Percentiles rank a stretch among this genome's conserved stretches.
Evolutionary conservation across 805 yeast genomes (phyloP).

Genomic region (Debaryomyces hansenii): DNA sequence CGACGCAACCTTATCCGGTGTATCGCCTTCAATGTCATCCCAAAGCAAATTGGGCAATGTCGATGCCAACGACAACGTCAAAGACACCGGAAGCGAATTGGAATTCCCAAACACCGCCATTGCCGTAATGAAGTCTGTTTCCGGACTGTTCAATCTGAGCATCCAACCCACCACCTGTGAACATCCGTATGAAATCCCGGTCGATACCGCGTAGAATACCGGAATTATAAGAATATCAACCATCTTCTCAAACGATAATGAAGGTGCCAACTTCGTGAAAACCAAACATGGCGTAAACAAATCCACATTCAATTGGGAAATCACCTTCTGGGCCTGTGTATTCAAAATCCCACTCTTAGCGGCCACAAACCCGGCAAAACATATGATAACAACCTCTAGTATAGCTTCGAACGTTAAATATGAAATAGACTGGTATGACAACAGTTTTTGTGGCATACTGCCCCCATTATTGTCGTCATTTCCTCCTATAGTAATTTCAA

Average conservation of each 20-base stretch:
- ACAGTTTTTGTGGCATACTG: slow-evolving; percentile 8
- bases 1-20: slow-evolving; percentile 68
- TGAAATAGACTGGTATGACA: slow-evolving; percentile 46
- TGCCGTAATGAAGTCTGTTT: slow-evolving; percentile 89
- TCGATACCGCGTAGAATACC: slow-evolving; percentile 76
- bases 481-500: no score
- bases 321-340: slow-evolving; percentile 71
- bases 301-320: slow-evolving; percentile 81
- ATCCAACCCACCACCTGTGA: slow-evolving; percentile 56
- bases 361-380: slow-evolving; percentile 83
- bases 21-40: slow-evolving; percentile 69
- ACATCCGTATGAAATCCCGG: slow-evolving; percentile 67
- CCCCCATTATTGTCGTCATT: no score
- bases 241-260: slow-evolving; percentile 72
- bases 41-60: slow-evolving; percentile 74
- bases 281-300: slow-evolving; percentile 94
- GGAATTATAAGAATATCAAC: slow-evolving; percentile 84
- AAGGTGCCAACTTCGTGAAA: slow-evolving; percentile 72
- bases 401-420: slow-evolving; percentile 89
- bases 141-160: slow-evolving; percentile 65
- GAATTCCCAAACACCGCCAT: slow-evolving; percentile 98
- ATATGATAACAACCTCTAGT: slow-evolving; percentile 81
- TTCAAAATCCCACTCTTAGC: slow-evolving; percentile 71
- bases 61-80: slow-evolving; percentile 76
- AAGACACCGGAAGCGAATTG: slow-evolving; percentile 89